Conservation (phyloP, 345 rosid genomes). For the Camelina neglecta region DNA sequence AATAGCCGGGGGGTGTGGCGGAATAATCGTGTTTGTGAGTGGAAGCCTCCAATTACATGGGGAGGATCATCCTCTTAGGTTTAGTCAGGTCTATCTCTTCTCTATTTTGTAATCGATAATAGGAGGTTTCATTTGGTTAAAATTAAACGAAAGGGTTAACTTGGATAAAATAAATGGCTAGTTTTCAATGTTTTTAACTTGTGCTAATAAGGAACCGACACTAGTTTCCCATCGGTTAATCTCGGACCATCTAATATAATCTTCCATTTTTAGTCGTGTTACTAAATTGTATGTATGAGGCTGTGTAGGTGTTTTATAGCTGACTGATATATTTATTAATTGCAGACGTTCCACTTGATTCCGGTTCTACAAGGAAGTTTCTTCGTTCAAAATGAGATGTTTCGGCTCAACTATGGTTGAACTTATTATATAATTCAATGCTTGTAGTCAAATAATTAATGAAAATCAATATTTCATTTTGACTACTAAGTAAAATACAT, state of each 20-base stretch:
- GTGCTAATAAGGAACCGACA: not conserved
- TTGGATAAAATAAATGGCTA: not conserved
- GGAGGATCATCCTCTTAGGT: constrained; percentile 70
- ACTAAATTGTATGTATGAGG: not conserved
- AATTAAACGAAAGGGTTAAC: not conserved
- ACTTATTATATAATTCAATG: not conserved
- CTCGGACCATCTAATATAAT: not conserved
- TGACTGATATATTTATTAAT: not conserved
- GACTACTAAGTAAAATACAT: not conserved
- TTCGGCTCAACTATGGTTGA: constrained; percentile 80
- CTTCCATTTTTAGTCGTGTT: not conserved
- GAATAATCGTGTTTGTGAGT: constrained; percentile 76
- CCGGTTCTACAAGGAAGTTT: constrained; percentile 60
- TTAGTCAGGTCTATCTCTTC: constrained; percentile 70
- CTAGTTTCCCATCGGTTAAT: not conserved
- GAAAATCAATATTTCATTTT: not conserved
- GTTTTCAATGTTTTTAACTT: not conserved
- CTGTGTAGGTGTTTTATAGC: not conserved
- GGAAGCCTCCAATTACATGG: constrained; percentile 74
- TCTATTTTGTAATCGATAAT: not conserved
- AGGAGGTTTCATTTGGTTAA: constrained; percentile 6
- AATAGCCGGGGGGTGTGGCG: constrained; percentile 53
- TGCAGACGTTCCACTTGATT: constrained; percentile 81
- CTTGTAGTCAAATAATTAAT: not conserved
- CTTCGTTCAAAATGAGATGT: constrained; percentile 84